Conservation (phyloP, 768 basidiomycete species). For the Boletus reticulatus region DNA sequence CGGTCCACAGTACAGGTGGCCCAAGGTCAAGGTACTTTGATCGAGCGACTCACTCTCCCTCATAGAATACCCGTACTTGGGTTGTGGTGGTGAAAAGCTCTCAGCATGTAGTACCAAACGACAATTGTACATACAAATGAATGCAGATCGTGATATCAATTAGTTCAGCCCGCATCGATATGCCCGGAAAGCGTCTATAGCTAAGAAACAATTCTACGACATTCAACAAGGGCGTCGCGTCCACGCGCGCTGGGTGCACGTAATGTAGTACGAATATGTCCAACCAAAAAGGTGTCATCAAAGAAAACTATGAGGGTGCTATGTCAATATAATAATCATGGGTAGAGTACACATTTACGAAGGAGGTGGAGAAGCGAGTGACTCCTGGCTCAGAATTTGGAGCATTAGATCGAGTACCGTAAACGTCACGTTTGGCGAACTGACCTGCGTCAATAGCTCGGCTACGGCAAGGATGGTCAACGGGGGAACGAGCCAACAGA, state of each 20-base stretch:
- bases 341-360: slow-evolving; percentile 37
- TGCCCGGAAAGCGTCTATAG: neutral
- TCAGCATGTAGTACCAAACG: slow-evolving; percentile 33
- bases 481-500: neutral
- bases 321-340: slow-evolving; percentile 19
- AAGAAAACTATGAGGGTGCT: slow-evolving; percentile 18
- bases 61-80: slow-evolving; percentile 27
- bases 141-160: slow-evolving; percentile 22
- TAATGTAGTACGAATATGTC: slow-evolving; percentile 24
- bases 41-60: slow-evolving; percentile 21
- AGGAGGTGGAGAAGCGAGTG: slow-evolving; percentile 69
- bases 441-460: slow-evolving; percentile 63
- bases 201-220: slow-evolving; percentile 12
- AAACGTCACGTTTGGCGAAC: slow-evolving; percentile 15
- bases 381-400: slow-evolving; percentile 43
- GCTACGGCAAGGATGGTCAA: slow-evolving; percentile 29
- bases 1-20: neutral
- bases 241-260: slow-evolving; percentile 16
- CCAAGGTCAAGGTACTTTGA: neutral
- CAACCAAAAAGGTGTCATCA: slow-evolving; percentile 9
- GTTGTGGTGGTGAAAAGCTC: slow-evolving; percentile 24
- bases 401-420: slow-evolving; percentile 29
- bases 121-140: neutral
- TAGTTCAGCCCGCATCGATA: slow-evolving; percentile 3
- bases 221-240: slow-evolving; percentile 13